These are phyloP conservation scores for Marsdenia floribunda DNA, from an alignment of 257 asterid genomes.

Conservation along the genomic window DNA sequence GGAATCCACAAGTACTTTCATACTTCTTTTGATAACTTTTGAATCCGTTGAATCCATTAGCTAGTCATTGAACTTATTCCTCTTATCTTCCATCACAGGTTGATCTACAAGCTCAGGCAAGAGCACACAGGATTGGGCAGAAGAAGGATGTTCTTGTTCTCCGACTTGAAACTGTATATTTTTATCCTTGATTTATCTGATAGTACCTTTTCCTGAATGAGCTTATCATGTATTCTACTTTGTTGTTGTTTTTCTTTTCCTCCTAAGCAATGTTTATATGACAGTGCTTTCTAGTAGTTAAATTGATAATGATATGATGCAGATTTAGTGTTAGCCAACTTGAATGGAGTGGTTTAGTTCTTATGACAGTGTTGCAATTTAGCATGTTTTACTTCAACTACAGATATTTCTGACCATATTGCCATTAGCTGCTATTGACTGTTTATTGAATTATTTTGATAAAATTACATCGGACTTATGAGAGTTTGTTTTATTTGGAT, in stretches of 20 bases:
- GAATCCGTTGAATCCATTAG: slow-evolving; percentile 7
- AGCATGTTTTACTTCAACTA: neutral
- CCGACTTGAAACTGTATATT: slow-evolving; percentile 87
- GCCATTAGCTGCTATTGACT: neutral
- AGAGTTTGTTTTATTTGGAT: neutral
- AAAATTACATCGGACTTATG: neutral
- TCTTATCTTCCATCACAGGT: slow-evolving; percentile 49
- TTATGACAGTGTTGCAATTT: neutral
- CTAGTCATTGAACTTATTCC: neutral
- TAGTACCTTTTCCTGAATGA: slow-evolving; percentile 1
- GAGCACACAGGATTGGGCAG: slow-evolving; percentile 99
- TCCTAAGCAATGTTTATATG: neutral
- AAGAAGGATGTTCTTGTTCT: slow-evolving; percentile 97
- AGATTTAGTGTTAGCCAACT: neutral
- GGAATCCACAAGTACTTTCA: slow-evolving; percentile 92
- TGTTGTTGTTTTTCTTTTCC: neutral
- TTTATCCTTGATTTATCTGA: slow-evolving; percentile 14
- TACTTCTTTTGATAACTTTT: slow-evolving; percentile 10
- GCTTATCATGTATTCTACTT: neutral
- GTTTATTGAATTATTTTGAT: neutral
- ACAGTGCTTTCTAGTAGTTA: neutral
- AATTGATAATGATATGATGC: neutral
- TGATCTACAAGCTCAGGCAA: slow-evolving; percentile 99
- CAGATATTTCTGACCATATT: neutral
- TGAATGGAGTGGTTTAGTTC: neutral